Base-by-base conservation (phyloP, 192 early-diverging fungal genomes). In the Coemansia reversa region DNA sequence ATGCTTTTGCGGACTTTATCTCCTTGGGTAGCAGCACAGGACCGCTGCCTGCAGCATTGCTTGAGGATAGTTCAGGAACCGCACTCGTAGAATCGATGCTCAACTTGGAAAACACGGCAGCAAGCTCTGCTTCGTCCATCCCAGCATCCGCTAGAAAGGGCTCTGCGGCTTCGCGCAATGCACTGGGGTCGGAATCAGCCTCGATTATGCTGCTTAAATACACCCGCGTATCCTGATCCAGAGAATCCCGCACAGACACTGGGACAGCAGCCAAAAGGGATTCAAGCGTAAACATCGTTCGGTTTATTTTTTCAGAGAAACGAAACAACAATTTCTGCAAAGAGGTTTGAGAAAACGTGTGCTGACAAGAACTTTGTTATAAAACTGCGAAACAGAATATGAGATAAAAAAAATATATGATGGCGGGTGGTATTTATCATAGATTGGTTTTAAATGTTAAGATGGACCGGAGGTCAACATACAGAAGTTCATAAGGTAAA, bases 111-210 rank as follows among this genome's bases (percentile, higher is more conserved):
- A 87, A 88, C 50, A 88, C 68, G 1, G 62, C 54, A 42, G 78
- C 73, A 14, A 89, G 72, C 7, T 73, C 74, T n/a, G 32, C 30
- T 22, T 86, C 83, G 8, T 64, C 69, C 65, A 88, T 70, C 27
- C 88, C 88, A 0, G 86, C 86, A 45, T 89, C 87, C 30, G 69
- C 58, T 32, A 91, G 69, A 59, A 89, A 91, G 23, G 84, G 84
- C 64, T 86, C 83, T 11, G 86, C 83, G 25, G 84, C 84, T 12
- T 87, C 89, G 58, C 84, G 85, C 18, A 90, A 51, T 16, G 77
- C 74, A 12, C 25, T 62, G 11, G 63, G 45, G 22, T 80, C 80
- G 7, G 81, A 30, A 57, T 74, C 66, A 19, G 83, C 83, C 16
- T 67, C 76, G 9, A 82, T 30, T 42, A 84, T 58, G 47, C 79